Percentiles rank a stretch among this genome's conserved stretches.
phyloP scores from a whole-genome alignment of 345 rosid species.

The Jatropha curcas region DNA sequence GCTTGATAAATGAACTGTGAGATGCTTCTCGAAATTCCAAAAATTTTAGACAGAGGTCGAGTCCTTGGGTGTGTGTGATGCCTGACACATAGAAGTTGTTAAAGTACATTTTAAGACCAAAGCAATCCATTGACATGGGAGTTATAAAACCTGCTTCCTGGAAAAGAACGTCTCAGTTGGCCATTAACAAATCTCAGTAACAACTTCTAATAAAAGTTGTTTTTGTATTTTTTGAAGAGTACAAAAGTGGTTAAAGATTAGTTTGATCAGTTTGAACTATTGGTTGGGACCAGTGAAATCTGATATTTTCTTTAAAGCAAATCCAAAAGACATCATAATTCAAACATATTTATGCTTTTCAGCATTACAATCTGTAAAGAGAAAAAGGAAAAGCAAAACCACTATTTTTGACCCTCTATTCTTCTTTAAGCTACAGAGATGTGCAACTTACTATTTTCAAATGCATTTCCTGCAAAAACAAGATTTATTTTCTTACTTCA shows the following conservation, averaged over 20 bases:
- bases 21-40: no score
- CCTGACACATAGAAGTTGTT: no score
- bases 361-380: constrained; percentile 31
- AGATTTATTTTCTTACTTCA: background rate
- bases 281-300: constrained; percentile 12
- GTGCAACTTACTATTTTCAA: background rate
- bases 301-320: constrained; percentile 4
- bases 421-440: background rate
- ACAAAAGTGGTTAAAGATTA: constrained; percentile 16
- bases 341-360: constrained; percentile 36
- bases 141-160: constrained; percentile 6
- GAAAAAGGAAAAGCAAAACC: constrained; percentile 18
- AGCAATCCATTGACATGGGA: no score
- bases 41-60: no score
- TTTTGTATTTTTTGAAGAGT: constrained; percentile 25
- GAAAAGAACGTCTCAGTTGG: constrained; percentile 11
- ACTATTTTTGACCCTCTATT: constrained; percentile 11
- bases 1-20: no score
- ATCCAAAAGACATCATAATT: constrained; percentile 36
- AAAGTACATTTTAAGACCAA: no score
- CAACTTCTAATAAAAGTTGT: constrained; percentile 15
- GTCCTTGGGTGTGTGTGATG: no score
- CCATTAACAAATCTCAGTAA: background rate
- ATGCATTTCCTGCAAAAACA: background rate
- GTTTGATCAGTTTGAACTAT: constrained; percentile 24